Conservation (phyloP, 2,329 filamentous ascomycete genomes). For the Botrytis porri region DNA sequence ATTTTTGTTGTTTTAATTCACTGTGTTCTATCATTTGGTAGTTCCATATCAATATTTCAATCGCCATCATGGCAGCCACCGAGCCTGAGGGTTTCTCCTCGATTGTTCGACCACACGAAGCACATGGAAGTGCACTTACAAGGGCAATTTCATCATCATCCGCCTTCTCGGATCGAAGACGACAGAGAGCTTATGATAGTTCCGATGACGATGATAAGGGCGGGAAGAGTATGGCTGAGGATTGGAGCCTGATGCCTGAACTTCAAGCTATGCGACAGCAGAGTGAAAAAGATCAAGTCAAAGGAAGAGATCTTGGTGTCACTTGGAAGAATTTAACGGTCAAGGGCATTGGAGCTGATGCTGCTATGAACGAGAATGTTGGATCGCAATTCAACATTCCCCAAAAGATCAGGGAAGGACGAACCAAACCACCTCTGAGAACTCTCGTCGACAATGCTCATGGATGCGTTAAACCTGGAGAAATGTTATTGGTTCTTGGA, state of each 20-base stretch:
- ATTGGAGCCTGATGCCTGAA: constrained; percentile 36
- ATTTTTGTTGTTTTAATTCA: not conserved
- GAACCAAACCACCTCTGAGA: constrained; percentile 59
- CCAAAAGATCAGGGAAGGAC: constrained; percentile 41
- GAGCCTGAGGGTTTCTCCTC: constrained; percentile 23
- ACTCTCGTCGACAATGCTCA: constrained; percentile 64
- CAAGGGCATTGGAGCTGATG: constrained; percentile 36
- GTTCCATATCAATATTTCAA: not conserved
- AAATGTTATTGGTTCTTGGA: constrained; percentile 69
- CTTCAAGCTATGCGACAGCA: constrained; percentile 28
- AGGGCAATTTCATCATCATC: constrained; percentile 21
- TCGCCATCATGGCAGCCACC: constrained; percentile 22
- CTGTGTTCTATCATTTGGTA: not conserved
- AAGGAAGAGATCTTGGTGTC: constrained; percentile 38
- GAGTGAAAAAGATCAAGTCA: constrained; percentile 30
- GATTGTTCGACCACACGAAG: constrained; percentile 7
- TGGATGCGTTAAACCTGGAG: constrained; percentile 68
- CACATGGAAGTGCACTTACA: constrained; percentile 5
- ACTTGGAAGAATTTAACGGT: constrained; percentile 36
- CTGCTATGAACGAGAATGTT: constrained; percentile 35
- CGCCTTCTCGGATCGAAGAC: constrained; percentile 22
- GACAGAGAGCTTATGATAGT: constrained; percentile 28
- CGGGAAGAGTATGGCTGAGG: constrained; percentile 24
- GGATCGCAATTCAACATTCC: constrained; percentile 33
- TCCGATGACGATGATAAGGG: constrained; percentile 25